These are phyloP conservation scores for Pythium myriotylum DNA, from an alignment of 352 stramenopile species.

Conservation along the genomic window DNA sequence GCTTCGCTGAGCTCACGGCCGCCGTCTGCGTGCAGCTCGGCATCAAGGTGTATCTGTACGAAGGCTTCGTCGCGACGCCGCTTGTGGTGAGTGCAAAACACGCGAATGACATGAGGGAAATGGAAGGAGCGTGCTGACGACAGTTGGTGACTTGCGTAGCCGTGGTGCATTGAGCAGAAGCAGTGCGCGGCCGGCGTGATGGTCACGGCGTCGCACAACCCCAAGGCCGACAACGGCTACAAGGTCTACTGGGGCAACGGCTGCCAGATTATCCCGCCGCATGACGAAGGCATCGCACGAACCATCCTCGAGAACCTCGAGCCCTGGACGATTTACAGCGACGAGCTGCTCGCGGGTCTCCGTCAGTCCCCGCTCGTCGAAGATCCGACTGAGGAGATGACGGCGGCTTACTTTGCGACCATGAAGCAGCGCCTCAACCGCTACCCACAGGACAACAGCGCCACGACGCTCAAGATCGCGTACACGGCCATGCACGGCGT, in stretches of 20 bases:
- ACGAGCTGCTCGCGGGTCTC: conserved; percentile 39
- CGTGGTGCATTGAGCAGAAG: conserved; percentile 83
- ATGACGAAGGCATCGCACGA: conserved; percentile 93
- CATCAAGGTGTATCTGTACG: conserved; percentile 91
- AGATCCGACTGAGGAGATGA: conserved; percentile 73
- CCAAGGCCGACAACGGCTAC: conserved; percentile 97
- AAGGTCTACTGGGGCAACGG: conserved; percentile 97
- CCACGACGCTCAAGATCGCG: conserved; percentile 75
- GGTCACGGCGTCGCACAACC: conserved; percentile 98
- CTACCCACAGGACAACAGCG: conserved; percentile 66
- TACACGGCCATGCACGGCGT: conserved; percentile 99
- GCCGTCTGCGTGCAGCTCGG: conserved; percentile 78
- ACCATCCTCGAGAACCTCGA: conserved; percentile 91
- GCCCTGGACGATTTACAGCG: conserved; percentile 81
- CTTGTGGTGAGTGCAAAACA: conserved; percentile 89
- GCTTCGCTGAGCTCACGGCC: conserved; percentile 87
- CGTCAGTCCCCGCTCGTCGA: conserved; percentile 49
- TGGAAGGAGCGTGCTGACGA: too few relatives aligned
- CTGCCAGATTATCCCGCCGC: conserved; percentile 97
- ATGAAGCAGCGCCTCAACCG: conserved; percentile 60
- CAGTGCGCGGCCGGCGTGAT: conserved; percentile 88
- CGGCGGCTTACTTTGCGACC: conserved; percentile 67
- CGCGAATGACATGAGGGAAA: too few relatives aligned
- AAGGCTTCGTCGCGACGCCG: conserved; percentile 94
- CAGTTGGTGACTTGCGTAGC: conserved; percentile 24